phyloP scores from a whole-genome alignment of 768 basidiomycete genomes.

The Floccularia luteovirens region DNA sequence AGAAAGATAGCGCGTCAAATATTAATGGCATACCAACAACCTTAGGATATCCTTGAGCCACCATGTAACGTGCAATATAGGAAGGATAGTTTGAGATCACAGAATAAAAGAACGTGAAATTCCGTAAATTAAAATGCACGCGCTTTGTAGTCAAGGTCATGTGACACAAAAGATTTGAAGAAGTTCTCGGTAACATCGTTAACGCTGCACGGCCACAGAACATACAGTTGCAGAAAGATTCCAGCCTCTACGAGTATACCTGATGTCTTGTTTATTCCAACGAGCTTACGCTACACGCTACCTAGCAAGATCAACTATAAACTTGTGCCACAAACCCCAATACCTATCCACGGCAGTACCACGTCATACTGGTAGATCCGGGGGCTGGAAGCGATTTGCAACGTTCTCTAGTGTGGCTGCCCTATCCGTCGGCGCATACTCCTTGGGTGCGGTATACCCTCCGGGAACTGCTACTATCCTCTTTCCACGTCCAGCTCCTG shows the following conservation, averaged over 20 bases:
- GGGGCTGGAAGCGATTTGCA: conserved; percentile 15
- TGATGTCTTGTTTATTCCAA: neutral
- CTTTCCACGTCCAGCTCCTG: conserved; percentile 71
- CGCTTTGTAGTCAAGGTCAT: too few relatives aligned
- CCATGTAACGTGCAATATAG: conserved; percentile 28
- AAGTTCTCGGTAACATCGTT: too few relatives aligned
- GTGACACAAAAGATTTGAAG: too few relatives aligned
- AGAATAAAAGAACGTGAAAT: too few relatives aligned
- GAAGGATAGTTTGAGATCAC: conserved; percentile 22
- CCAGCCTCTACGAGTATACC: too few relatives aligned
- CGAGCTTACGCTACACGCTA: too few relatives aligned
- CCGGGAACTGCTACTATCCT: conserved; percentile 59
- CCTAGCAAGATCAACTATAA: too few relatives aligned
- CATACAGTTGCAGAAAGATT: too few relatives aligned
- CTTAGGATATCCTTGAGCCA: conserved; percentile 28
- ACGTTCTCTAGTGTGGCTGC: conserved; percentile 21
- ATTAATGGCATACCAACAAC: conserved; percentile 25
- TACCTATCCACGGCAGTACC: neutral
- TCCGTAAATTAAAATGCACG: too few relatives aligned
- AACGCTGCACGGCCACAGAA: neutral
- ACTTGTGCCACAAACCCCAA: too few relatives aligned
- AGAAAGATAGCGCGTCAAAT: neutral
- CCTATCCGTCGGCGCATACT: conserved; percentile 31
- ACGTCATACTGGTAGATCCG: conserved; percentile 1
- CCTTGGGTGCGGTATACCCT: conserved; percentile 66